phyloP scores from a whole-genome alignment of 2,329 filamentous ascomycete species.

The Arthrinium phaeospermum region DNA sequence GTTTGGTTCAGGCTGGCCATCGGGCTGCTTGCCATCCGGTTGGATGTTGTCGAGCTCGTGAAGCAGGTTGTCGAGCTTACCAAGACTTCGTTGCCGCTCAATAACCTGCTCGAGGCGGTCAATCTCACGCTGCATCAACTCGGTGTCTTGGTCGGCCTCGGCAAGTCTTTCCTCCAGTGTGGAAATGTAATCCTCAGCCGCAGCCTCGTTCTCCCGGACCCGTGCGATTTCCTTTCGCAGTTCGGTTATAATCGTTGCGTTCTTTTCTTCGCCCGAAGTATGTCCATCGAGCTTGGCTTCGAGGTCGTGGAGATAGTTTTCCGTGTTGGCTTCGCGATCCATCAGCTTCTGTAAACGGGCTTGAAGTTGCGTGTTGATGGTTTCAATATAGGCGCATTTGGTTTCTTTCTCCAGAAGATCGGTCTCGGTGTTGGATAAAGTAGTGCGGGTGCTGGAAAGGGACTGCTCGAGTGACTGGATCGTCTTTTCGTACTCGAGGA shows the following conservation, averaged over 20 bases:
- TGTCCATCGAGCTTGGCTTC: slow-evolving; percentile 91
- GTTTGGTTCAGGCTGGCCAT: slow-evolving; percentile 39
- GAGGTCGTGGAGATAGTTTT: slow-evolving; percentile 90
- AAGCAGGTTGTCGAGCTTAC: slow-evolving; percentile 90
- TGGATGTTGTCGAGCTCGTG: slow-evolving; percentile 86
- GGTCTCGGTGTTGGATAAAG: slow-evolving; percentile 84
- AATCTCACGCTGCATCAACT: slow-evolving; percentile 96
- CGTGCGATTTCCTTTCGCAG: slow-evolving; percentile 90
- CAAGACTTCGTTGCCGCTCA: slow-evolving; percentile 91
- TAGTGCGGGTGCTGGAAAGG: slow-evolving; percentile 83
- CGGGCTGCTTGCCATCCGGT: slow-evolving; percentile 55
- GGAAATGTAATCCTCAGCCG: slow-evolving; percentile 95
- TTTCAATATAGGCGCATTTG: slow-evolving; percentile 91
- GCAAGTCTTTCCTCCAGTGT: slow-evolving; percentile 94
- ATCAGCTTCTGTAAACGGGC: slow-evolving; percentile 88
- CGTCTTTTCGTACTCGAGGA: slow-evolving; percentile 97
- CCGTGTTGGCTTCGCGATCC: slow-evolving; percentile 89
- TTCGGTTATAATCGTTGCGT: slow-evolving; percentile 81
- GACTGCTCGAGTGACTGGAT: slow-evolving; percentile 94
- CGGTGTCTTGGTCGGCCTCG: slow-evolving; percentile 93
- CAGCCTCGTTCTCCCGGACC: slow-evolving; percentile 86
- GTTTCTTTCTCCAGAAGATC: slow-evolving; percentile 90
- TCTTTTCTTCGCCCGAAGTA: slow-evolving; percentile 90
- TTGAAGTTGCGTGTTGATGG: slow-evolving; percentile 88
- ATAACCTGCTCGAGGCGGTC: slow-evolving; percentile 93